Base-by-base conservation (phyloP, 305 asterid species). In the Lippia alba region DNA sequence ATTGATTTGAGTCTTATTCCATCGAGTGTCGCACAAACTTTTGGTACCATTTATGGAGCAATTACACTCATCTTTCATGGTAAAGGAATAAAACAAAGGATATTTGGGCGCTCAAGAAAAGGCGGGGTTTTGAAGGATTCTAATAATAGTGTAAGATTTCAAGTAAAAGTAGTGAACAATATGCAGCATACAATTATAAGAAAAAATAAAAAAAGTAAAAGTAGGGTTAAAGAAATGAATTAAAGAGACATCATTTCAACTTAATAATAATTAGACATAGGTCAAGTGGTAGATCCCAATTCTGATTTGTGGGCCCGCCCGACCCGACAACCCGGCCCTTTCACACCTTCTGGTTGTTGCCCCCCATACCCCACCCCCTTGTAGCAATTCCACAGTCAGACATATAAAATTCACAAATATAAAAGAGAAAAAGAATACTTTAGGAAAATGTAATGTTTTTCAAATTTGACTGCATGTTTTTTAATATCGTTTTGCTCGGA, bases 271-370 rank as follows among this genome's bases (percentile, higher is more conserved):
- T 72, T 19, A 76, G 75, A 48, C 59, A 66, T 6, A 41, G 62
- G 64, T 72, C 61, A 71, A 67, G 61, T 40, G 63, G 67, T 41
- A 69, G 85, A 90, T 88, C 89, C 82, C 76, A 72, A 71, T 72
- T 73, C 41, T 57, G 92, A 83, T 91, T 74, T 79, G 90, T 81
- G 88, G 97, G 87, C 86, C 79, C 82, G 59, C 77, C 51, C 15
- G 50, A 69, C 71, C 70, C 79, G 87, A 86, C 92, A 82, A 66
- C 17, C 65, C 61, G 12, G 71, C 73, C 79, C 76, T 62, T 56
- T 64, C 78, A 51, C 61, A 75, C 81, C 73, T 74, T 67, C 64
- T 73, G 77, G 80, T 80, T 75, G 78, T 66, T 70, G 69, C 54
- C 41, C 3, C 41, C 41, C 41, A 36, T 36, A 36, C 41, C 41